Conservation (phyloP, 2,329 filamentous ascomycete genomes). For the Macrophomina pseudophaseolina region DNA sequence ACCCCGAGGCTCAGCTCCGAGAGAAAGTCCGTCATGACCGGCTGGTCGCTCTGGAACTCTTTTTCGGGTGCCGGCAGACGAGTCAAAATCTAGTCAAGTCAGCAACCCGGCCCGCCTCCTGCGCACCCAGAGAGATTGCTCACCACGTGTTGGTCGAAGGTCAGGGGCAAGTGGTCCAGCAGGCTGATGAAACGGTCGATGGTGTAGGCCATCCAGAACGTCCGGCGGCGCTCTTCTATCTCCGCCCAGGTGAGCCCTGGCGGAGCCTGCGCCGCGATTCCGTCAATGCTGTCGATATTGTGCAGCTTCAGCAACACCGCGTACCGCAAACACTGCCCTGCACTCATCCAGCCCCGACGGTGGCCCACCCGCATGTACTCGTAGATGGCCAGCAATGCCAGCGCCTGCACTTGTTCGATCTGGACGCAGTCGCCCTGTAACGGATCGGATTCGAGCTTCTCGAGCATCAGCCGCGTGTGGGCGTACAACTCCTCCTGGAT, state of each 20-base stretch:
- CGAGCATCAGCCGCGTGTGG: conserved; percentile 32
- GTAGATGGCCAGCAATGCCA: conserved; percentile 45
- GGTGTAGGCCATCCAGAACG: conserved; percentile 49
- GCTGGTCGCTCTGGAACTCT: conserved; percentile 43
- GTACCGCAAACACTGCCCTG: conserved; percentile 44
- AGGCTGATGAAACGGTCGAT: conserved; percentile 46
- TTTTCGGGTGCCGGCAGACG: conserved; percentile 44
- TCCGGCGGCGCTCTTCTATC: conserved; percentile 44
- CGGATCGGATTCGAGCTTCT: conserved; percentile 31
- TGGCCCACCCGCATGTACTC: conserved; percentile 44
- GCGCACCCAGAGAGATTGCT: conserved; percentile 10
- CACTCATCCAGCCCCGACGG: conserved; percentile 45
- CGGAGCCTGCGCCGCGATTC: conserved; percentile 22
- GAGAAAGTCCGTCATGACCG: conserved; percentile 37
- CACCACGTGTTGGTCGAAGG: conserved; percentile 39
- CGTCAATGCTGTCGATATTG: conserved; percentile 39
- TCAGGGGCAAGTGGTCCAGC: conserved; percentile 38
- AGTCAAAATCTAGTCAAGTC: conserved; percentile 38
- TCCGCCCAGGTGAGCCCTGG: conserved; percentile 33
- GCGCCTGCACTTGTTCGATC: conserved; percentile 45
- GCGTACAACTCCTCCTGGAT: conserved; percentile 36
- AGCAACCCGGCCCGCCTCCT: no score
- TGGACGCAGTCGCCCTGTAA: conserved; percentile 28
- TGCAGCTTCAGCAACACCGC: conserved; percentile 44
- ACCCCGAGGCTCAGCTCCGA: conserved; percentile 36